phyloP scores from a whole-genome alignment of 2,329 filamentous ascomycete species.

The Sordariomycetes sp. region DNA sequence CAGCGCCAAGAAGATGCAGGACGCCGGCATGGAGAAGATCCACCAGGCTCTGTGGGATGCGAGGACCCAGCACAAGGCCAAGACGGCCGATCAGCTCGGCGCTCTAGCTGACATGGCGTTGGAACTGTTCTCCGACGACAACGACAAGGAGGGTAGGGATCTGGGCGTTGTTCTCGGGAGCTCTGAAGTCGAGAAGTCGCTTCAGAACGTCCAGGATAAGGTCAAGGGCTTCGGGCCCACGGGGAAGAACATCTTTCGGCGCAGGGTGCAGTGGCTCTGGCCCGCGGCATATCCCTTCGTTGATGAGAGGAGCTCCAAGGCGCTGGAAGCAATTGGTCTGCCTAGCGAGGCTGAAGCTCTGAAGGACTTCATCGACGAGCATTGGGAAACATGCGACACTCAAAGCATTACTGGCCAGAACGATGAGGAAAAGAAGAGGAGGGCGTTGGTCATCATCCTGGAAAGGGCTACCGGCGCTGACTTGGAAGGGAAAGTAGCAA shows the following conservation, averaged over 20 bases:
- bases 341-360: conserved; percentile 1
- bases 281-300: conserved; percentile 1
- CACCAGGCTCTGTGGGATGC: conserved; percentile 29
- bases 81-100: conserved; percentile 29
- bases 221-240: conserved; percentile 2
- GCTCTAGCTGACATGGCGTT: background rate
- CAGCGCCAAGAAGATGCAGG: conserved; percentile 11
- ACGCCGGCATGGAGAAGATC: conserved; percentile 24
- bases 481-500: conserved; percentile 1
- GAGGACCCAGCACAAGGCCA: conserved; percentile 32
- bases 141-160: background rate
- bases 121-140: background rate
- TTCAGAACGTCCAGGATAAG: background rate
- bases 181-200: background rate
- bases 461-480: conserved; percentile 1
- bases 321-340: conserved; percentile 7
- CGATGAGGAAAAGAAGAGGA: conserved; percentile 1
- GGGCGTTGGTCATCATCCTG: conserved; percentile 1
- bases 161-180: background rate
- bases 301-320: conserved; percentile 4
- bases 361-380: background rate
- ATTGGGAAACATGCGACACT: background rate
- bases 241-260: background rate
- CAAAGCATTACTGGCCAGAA: background rate
- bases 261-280: conserved; percentile 3